Conservation (phyloP, 2,329 filamentous ascomycete species). For the Aspergillus luchuensis region DNA sequence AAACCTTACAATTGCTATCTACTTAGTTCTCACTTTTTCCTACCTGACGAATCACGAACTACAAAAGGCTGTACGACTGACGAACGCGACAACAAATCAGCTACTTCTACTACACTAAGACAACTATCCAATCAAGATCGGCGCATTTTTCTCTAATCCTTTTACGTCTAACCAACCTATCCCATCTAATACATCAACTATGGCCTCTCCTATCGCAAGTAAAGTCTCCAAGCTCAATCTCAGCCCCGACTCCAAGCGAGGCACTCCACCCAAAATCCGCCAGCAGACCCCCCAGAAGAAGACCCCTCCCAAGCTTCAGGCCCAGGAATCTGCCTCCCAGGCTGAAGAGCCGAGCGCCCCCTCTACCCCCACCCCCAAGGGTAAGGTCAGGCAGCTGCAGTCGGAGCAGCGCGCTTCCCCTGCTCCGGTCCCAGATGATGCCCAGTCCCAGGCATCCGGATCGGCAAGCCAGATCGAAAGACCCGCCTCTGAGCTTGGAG, state of each 20-base stretch:
- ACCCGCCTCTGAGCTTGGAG: constrained; percentile 3
- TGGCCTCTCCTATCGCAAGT: constrained; percentile 2
- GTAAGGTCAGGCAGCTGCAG: constrained; percentile 1
- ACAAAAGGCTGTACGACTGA: not conserved
- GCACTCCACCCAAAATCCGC: constrained; percentile 28
- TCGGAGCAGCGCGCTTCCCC: constrained; percentile 29
- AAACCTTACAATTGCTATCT: not conserved
- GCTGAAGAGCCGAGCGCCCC: constrained; percentile 16
- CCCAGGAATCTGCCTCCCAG: constrained; percentile 24
- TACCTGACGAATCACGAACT: not conserved
- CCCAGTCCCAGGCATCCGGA: constrained; percentile 31
- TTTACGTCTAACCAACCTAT: not conserved
- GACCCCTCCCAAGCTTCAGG: constrained; percentile 26
- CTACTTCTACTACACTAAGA: not conserved
- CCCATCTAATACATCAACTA: constrained; percentile 9
- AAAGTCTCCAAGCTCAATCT: constrained; percentile 9
- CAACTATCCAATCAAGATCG: not conserved
- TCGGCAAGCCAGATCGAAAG: constrained; percentile 28
- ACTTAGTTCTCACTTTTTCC: not conserved
- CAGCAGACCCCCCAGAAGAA: constrained; percentile 25
- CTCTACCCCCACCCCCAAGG: constrained; percentile 4
- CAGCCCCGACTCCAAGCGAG: constrained; percentile 19
- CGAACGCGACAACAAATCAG: not conserved
- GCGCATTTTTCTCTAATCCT: not conserved
- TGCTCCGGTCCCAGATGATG: constrained; percentile 26